phyloP scores from a whole-genome alignment of 345 rosid species.

The Ceriops decandra region DNA sequence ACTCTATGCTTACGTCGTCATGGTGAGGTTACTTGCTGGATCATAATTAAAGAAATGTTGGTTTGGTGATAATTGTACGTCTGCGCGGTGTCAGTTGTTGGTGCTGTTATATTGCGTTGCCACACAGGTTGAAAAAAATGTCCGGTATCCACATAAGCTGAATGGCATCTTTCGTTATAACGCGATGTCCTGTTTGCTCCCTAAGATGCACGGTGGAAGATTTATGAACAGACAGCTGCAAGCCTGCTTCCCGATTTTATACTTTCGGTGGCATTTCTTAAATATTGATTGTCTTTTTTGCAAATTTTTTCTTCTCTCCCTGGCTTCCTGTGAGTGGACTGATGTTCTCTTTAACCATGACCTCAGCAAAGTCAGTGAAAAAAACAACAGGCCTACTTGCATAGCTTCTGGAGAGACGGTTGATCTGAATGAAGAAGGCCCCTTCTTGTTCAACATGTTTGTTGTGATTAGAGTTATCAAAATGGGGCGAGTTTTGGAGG shows the following conservation, averaged over 20 bases:
- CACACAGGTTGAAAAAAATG: no score
- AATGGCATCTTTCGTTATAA: no score
- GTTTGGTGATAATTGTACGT: no score
- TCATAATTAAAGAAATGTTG: no score
- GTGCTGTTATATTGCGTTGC: no score
- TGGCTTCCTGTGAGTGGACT: slow-evolving; percentile 12
- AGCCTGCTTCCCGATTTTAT: background rate
- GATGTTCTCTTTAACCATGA: slow-evolving; percentile 19
- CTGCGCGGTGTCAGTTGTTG: no score
- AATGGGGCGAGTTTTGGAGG: slow-evolving; percentile 21
- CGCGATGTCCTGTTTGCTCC: no score
- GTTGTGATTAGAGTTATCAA: slow-evolving; percentile 11
- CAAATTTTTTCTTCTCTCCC: slow-evolving; percentile 17
- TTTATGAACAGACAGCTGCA: no score
- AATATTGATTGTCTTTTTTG: slow-evolving; percentile 1
- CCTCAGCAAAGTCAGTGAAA: slow-evolving; percentile 12
- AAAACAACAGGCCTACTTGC: background rate
- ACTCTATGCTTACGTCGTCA: no score
- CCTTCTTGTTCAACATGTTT: slow-evolving; percentile 21
- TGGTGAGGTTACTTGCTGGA: no score
- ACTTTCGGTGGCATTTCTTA: background rate
- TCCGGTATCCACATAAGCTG: no score
- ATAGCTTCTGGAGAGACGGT: slow-evolving; percentile 17
- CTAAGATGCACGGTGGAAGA: no score
- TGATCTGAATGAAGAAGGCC: slow-evolving; percentile 37